Conservation (phyloP, 2,329 filamentous ascomycete species). For the Monilinia aucupariae region DNA sequence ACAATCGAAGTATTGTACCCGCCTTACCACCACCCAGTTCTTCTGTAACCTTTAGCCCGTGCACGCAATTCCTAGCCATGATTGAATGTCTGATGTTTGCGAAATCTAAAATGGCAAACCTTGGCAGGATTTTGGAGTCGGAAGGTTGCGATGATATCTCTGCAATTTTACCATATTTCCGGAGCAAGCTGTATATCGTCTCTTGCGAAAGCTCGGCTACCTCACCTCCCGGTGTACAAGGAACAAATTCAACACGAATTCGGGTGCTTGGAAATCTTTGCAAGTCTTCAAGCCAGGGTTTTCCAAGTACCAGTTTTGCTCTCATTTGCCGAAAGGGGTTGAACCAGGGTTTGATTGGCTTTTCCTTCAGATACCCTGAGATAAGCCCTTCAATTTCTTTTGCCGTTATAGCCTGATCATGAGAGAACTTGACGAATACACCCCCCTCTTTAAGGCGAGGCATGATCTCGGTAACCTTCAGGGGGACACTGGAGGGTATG, state of each 20-base stretch:
- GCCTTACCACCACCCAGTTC: constrained; percentile 65
- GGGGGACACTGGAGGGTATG: constrained; percentile 54
- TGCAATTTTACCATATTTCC: constrained; percentile 82
- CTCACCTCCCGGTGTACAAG: constrained; percentile 62
- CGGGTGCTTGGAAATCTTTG: constrained; percentile 72
- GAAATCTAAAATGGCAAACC: constrained; percentile 77
- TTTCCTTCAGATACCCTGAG: constrained; percentile 57
- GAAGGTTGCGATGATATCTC: constrained; percentile 79
- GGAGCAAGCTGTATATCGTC: constrained; percentile 77
- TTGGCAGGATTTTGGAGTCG: constrained; percentile 79
- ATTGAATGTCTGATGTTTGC: constrained; percentile 44
- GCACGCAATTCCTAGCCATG: constrained; percentile 58
- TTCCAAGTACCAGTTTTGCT: constrained; percentile 69
- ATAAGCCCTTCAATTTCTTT: constrained; percentile 55
- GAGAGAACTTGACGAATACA: constrained; percentile 81
- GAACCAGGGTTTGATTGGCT: constrained; percentile 82
- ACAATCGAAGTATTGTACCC: constrained; percentile 73
- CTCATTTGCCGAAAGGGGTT: constrained; percentile 70
- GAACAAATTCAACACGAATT: constrained; percentile 78
- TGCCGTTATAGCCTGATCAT: constrained; percentile 40
- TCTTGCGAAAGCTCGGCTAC: constrained; percentile 81
- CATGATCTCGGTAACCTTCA: constrained; percentile 75
- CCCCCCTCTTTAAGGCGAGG: constrained; percentile 87
- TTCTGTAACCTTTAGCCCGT: constrained; percentile 70
- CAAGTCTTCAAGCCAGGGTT: constrained; percentile 91